phyloP scores from a whole-genome alignment of 805 yeast genomes.

The Candida piceae region DNA sequence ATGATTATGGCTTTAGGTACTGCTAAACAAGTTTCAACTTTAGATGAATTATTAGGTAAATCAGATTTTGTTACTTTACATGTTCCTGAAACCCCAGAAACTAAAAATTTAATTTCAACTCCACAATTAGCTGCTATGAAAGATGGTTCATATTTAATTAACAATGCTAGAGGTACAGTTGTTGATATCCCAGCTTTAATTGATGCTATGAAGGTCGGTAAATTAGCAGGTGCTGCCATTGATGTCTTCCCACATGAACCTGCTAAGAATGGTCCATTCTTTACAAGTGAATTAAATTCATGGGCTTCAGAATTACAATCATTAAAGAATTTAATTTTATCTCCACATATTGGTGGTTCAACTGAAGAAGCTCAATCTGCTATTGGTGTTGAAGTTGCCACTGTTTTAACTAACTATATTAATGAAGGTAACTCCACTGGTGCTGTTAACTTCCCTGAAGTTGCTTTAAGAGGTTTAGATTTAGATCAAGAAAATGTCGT shows the following conservation, averaged over 20 bases:
- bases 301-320: slow-evolving; percentile 82
- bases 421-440: slow-evolving; percentile 95
- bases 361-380: slow-evolving; percentile 99
- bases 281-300: slow-evolving; percentile 64
- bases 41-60: slow-evolving; percentile 72
- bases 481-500: slow-evolving; percentile 84
- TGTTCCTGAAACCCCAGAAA: slow-evolving; percentile 92
- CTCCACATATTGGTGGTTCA: slow-evolving; percentile 99
- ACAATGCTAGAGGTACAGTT: slow-evolving; percentile 97
- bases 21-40: slow-evolving; percentile 84
- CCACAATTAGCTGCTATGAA: slow-evolving; percentile 96
- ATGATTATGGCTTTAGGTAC: slow-evolving; percentile 97
- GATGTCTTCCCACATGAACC: slow-evolving; percentile 98
- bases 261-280: slow-evolving; percentile 88
- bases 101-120: slow-evolving; percentile 81
- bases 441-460: slow-evolving; percentile 99
- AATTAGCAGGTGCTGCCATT: slow-evolving; percentile 93
- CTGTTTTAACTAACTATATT: slow-evolving; percentile 81
- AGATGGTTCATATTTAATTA: slow-evolving; percentile 89
- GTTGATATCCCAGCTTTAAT: slow-evolving; percentile 93
- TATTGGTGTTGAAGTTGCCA: slow-evolving; percentile 91
- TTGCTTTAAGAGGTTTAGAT: slow-evolving; percentile 79
- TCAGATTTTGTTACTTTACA: slow-evolving; percentile 91
- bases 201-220: slow-evolving; percentile 86
- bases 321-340: slow-evolving; percentile 81